phyloP scores from a whole-genome alignment of 1,284 basidiomycete genomes.

The Ustilago esculenta region DNA sequence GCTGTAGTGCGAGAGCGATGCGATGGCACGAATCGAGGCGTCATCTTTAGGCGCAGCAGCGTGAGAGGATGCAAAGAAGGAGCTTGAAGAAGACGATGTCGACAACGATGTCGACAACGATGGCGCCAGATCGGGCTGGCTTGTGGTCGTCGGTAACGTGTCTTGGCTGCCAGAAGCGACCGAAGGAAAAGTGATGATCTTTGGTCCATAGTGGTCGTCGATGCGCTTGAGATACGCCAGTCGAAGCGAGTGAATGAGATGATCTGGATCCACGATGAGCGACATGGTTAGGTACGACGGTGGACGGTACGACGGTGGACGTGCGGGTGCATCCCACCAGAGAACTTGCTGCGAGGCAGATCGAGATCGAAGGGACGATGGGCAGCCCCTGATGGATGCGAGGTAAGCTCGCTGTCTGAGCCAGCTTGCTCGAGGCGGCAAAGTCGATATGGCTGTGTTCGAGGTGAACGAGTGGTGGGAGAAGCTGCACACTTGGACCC shows the following conservation, averaged over 20 bases:
- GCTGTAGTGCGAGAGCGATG: constrained; percentile 11
- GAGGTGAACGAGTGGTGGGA: no score
- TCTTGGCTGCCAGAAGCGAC: constrained; percentile 7
- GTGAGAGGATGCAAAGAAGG: constrained; percentile 23
- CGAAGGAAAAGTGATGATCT: constrained; percentile 53
- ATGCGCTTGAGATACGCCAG: constrained; percentile 58
- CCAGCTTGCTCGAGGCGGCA: no score
- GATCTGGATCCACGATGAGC: constrained; percentile 50
- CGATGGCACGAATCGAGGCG: not conserved
- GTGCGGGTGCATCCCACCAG: no score
- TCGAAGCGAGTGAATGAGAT: constrained; percentile 54
- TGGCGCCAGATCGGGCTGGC: not conserved
- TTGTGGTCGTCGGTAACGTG: not conserved
- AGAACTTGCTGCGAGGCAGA: no score
- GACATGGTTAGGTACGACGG: constrained; percentile 31
- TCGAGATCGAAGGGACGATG: no score
- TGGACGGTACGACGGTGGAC: not conserved
- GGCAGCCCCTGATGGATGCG: no score
- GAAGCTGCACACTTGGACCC: constrained; percentile 26
- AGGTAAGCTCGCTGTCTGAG: no score
- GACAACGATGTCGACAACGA: constrained; percentile 28
- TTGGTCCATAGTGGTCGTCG: constrained; percentile 56
- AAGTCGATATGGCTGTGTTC: no score
- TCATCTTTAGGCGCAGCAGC: constrained; percentile 9
- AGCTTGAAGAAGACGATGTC: constrained; percentile 21